Base-by-base conservation (phyloP, 2,329 filamentous ascomycete species). In the Aspergillus ruber region DNA sequence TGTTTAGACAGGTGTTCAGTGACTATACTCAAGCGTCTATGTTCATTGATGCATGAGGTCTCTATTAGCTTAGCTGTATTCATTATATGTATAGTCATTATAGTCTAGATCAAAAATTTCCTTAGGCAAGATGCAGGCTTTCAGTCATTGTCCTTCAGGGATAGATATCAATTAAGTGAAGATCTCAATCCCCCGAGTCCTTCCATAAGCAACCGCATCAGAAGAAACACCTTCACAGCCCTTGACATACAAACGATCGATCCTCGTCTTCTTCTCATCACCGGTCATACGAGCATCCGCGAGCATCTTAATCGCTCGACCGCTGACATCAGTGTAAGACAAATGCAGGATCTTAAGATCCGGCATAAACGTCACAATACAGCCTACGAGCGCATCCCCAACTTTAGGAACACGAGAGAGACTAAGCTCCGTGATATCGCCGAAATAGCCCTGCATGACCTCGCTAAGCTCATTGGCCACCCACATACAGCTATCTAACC, bases 151-250 rank as follows among this genome's bases (percentile, higher is more conserved):
- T 15, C 35, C 15, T 39, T 1, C 3, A 29, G 25, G 25, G 10
- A 12, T 29, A 12, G 8, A 20, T 36, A 17, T n/a, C 13, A 33
- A 33, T 57, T 45, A 61, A 23, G 46, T 55, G 8, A 65, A 43
- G 7, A 66, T 55, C 9, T 59, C 53, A 35, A 67, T 44, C 3
- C 63, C 64, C 35, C 47, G 54, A 9, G 54, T 50, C 5, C 64
- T 57, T 13, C 64, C 66, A 47, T 66, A 69, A 6, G 56, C 56
- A 17, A 67, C 48, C 6, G 66, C 66, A 55, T 69, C 66, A 3
- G 54, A 55, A 7, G 65, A 67, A 0, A 68, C 53, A 15, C 50
- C 39, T 25, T 64, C 60, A 27, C 66, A 69, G 7, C 56, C 58
- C 17, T 47, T 58, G 4, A 62, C 45, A 44, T 56, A 50, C 17